Evolutionary conservation across 345 rosid genomes (phyloP).

Genomic region (Anastatica hierochuntica): DNA sequence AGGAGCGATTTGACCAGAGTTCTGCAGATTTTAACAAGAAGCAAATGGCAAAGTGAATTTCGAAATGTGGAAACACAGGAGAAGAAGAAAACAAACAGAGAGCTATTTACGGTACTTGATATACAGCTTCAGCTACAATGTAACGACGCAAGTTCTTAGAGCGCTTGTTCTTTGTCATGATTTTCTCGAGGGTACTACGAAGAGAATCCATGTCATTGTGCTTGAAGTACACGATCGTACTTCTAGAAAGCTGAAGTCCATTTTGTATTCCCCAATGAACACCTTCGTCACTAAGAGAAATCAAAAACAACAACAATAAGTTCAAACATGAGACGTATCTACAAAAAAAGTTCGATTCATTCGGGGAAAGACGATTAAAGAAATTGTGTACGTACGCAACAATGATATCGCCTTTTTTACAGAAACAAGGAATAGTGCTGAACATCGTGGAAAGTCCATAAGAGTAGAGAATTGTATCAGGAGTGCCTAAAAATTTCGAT

Average conservation of each 20-base stretch:
- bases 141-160: slow-evolving; percentile 81
- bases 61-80: too few species aligned
- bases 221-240: slow-evolving; percentile 83
- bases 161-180: slow-evolving; percentile 55
- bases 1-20: slow-evolving; percentile 92
- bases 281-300: slow-evolving; percentile 56
- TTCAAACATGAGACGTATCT: too few species aligned
- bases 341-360: too few species aligned
- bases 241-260: slow-evolving; percentile 89
- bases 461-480: slow-evolving; percentile 93
- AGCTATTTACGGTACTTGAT: slow-evolving; percentile 47
- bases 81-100: not conserved
- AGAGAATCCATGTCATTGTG: slow-evolving; percentile 97
- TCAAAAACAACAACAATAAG: too few species aligned
- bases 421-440: slow-evolving; percentile 93
- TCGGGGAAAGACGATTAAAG: too few species aligned
- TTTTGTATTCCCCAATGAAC: slow-evolving; percentile 99
- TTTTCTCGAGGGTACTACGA: slow-evolving; percentile 46
- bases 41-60: not conserved
- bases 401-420: slow-evolving; percentile 89
- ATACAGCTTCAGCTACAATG: slow-evolving; percentile 87
- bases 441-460: slow-evolving; percentile 95
- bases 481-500: slow-evolving; percentile 78
- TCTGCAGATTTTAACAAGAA: slow-evolving; percentile 45
- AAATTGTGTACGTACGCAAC: slow-evolving; percentile 61